Evolutionary conservation across 768 basidiomycete species (phyloP).

Genomic region (Asterophora lycoperdoides): DNA sequence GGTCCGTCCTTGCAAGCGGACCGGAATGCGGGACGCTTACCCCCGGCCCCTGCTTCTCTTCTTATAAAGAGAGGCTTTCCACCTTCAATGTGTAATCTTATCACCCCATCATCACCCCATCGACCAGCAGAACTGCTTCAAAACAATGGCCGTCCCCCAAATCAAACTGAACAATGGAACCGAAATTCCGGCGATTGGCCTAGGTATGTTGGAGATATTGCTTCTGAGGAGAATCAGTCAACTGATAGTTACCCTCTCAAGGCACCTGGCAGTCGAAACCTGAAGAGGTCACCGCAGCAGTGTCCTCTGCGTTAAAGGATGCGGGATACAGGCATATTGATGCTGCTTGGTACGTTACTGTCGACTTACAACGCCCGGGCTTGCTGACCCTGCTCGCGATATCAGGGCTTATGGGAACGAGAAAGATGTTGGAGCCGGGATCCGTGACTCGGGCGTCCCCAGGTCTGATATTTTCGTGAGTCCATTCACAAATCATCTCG

Average conservation of each 20-base stretch:
- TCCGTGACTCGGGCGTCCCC: conserved; percentile 71
- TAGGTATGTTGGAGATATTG: conserved; percentile 36
- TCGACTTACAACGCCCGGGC: conserved; percentile 2
- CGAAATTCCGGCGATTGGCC: conserved; percentile 53
- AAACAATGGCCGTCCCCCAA: conserved; percentile 12
- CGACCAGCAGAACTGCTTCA: neutral
- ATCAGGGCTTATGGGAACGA: conserved; percentile 69
- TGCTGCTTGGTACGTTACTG: conserved; percentile 45
- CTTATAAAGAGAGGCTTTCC: neutral
- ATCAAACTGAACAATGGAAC: conserved; percentile 60
- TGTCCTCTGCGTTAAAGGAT: conserved; percentile 67
- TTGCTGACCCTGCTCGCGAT: neutral
- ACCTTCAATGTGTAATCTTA: neutral
- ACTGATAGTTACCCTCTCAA: conserved; percentile 19
- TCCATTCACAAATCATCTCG: neutral
- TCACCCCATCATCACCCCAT: no score
- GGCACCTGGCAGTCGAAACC: conserved; percentile 82
- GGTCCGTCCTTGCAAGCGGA: neutral
- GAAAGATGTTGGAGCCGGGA: conserved; percentile 77
- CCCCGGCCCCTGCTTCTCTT: neutral
- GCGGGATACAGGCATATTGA: conserved; percentile 75
- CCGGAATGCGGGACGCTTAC: neutral
- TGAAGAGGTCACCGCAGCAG: conserved; percentile 59
- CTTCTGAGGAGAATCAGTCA: neutral
- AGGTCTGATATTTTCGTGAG: conserved; percentile 58